A percentile compares a stretch with the other conserved stretches of the same genome.
Conservation (phyloP, 1,139 yeast genomes). For the Chernovozyma aurita region DNA sequence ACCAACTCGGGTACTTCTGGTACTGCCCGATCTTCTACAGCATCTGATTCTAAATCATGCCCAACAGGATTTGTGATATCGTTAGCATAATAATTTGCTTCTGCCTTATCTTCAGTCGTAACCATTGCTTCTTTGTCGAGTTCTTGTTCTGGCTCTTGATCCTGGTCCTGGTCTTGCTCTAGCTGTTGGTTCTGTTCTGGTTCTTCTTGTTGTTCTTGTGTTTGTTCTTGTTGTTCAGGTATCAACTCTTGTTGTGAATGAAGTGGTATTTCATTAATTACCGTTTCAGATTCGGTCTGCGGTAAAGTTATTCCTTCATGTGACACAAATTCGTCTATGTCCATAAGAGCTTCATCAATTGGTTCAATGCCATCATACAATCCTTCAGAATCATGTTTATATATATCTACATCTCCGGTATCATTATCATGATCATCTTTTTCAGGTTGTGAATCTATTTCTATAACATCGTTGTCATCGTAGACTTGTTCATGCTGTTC, state of each 20-base stretch:
- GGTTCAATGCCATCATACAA: conserved; percentile 6
- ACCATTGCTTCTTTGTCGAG: neutral
- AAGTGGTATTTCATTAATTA: neutral
- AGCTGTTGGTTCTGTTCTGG: no score
- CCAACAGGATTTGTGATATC: neutral
- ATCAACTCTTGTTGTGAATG: neutral
- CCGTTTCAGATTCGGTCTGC: neutral
- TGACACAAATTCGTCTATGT: neutral
- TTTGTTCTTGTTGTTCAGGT: no score
- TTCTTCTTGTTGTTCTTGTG: no score
- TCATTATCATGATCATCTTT: neutral
- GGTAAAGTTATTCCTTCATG: neutral
- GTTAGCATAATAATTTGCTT: neutral
- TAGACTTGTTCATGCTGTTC: neutral
- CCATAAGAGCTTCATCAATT: conserved; percentile 5
- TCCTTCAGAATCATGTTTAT: conserved; percentile 2
- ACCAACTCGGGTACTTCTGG: neutral
- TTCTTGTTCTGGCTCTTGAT: neutral
- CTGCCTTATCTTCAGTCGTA: neutral
- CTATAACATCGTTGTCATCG: neutral
- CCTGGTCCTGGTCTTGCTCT: neutral
- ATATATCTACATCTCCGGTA: conserved; percentile 3
- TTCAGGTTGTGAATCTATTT: conserved; percentile 1
- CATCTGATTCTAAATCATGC: neutral
- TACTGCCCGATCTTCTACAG: neutral